A percentile compares a stretch with the other conserved stretches of the same genome.
phyloP scores from a whole-genome alignment of 129 eudicot genomes.

The Flaveria trinervia region DNA sequence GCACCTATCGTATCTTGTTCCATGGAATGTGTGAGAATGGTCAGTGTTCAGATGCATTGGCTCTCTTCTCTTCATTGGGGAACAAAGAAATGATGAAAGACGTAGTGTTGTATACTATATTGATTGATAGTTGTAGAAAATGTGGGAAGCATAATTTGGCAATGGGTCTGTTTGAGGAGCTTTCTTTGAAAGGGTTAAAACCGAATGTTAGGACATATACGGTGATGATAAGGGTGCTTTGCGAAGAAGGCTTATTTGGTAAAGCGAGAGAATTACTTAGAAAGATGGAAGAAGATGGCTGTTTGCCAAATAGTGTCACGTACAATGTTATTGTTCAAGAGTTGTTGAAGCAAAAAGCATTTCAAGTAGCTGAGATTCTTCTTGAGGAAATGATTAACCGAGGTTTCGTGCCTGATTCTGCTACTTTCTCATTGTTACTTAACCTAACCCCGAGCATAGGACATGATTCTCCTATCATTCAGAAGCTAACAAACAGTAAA shows the following conservation, averaged over 20 bases:
- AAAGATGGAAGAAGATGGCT: conserved; percentile 33
- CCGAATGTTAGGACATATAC: conserved; percentile 32
- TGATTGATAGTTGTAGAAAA: conserved; percentile 37
- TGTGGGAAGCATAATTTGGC: conserved; percentile 31
- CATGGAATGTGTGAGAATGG: conserved; percentile 30
- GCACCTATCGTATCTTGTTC: conserved; percentile 19
- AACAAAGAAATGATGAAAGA: conserved; percentile 3
- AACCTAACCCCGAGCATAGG: background rate
- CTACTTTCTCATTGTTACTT: conserved; percentile 23
- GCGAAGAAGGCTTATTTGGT: conserved; percentile 24
- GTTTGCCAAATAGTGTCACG: conserved; percentile 29
- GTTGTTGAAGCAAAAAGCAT: conserved; percentile 24
- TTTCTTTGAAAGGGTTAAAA: conserved; percentile 23
- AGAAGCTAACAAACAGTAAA: background rate
- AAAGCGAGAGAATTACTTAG: conserved; percentile 27
- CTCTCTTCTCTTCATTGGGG: conserved; percentile 18
- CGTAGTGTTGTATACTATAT: conserved; percentile 19
- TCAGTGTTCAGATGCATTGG: conserved; percentile 26
- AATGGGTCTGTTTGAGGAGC: conserved; percentile 21
- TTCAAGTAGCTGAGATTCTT: conserved; percentile 17
- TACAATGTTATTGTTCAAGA: conserved; percentile 26
- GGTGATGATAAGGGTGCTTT: conserved; percentile 25
- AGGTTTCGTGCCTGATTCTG: conserved; percentile 30
- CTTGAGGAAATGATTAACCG: conserved; percentile 25
- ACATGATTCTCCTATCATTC: conserved; percentile 20